Evolutionary conservation across 169 alveolate genomes (phyloP).

Genomic region (Eimeria acervulina): DNA sequence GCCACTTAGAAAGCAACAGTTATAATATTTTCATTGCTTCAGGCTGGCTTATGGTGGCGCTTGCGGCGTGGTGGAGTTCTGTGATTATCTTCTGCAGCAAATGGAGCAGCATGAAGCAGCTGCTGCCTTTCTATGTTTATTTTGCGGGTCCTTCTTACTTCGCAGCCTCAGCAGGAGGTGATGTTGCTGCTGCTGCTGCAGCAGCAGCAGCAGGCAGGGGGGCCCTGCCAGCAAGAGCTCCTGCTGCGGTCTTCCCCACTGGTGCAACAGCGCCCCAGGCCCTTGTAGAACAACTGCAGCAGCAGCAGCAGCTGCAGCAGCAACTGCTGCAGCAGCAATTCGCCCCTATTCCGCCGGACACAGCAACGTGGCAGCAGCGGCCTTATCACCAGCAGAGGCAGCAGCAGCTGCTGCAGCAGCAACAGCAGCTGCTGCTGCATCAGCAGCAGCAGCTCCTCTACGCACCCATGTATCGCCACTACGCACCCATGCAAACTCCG

Average conservation of each 20-base stretch:
- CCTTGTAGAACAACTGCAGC: no score
- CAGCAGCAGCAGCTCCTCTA: no score
- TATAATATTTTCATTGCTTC: neutral
- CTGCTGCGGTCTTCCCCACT: conserved; percentile 4
- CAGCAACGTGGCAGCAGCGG: neutral
- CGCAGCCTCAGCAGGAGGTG: neutral
- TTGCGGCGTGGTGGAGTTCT: conserved; percentile 18
- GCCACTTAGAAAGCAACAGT: neutral
- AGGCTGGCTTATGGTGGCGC: conserved; percentile 37
- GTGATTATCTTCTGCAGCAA: neutral
- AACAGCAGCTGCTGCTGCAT: conserved; percentile 40
- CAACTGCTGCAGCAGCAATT: no score
- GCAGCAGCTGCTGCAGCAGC: conserved; percentile 41
- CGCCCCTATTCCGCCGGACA: neutral
- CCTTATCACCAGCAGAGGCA: neutral
- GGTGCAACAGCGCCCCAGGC: neutral
- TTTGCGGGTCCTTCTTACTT: conserved; percentile 12
- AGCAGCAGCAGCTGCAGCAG: no score
- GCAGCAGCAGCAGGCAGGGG: neutral
- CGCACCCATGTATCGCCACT: conserved; percentile 49
- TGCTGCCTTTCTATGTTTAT: neutral
- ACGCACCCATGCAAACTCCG: conserved; percentile 19
- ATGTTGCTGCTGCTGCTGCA: conserved; percentile 19
- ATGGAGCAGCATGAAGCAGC: neutral
- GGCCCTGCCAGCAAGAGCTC: neutral